phyloP scores from a whole-genome alignment of 805 yeast species.

The Schwanniomyces polymorphus region DNA sequence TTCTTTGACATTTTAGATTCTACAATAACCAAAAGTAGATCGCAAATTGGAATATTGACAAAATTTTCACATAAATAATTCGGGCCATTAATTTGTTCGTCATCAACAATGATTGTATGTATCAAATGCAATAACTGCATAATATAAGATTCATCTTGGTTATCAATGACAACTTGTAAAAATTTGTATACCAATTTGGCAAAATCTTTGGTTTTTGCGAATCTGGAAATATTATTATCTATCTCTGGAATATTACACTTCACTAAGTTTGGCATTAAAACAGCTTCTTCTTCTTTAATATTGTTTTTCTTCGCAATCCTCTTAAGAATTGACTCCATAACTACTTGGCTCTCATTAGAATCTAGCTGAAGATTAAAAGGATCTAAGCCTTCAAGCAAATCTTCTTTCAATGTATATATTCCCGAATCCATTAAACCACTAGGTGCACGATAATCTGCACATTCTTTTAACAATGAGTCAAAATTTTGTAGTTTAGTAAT shows the following conservation, averaged over 20 bases:
- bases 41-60: constrained; percentile 56
- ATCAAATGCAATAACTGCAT: constrained; percentile 65
- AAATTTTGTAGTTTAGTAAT: constrained; percentile 38
- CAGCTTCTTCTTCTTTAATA: constrained; percentile 39
- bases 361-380: constrained; percentile 54
- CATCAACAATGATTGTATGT: constrained; percentile 62
- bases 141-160: constrained; percentile 53
- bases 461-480: constrained; percentile 55
- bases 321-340: constrained; percentile 47
- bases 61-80: constrained; percentile 44
- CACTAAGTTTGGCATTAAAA: constrained; percentile 48
- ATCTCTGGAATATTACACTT: constrained; percentile 34
- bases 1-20: constrained; percentile 51
- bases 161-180: constrained; percentile 52
- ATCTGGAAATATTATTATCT: constrained; percentile 41
- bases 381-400: constrained; percentile 56
- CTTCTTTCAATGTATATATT: constrained; percentile 63
- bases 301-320: constrained; percentile 40
- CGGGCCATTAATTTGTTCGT: constrained; percentile 42
- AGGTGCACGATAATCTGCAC: constrained; percentile 67
- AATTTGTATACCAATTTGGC: constrained; percentile 58
- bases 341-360: constrained; percentile 50
- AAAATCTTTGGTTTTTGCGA: constrained; percentile 52
- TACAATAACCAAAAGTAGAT: constrained; percentile 51
- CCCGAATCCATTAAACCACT: constrained; percentile 59